Evolutionary conservation across 495 filamentous ascomycete species (phyloP).

Genomic region (Penicillium riverlandense): DNA sequence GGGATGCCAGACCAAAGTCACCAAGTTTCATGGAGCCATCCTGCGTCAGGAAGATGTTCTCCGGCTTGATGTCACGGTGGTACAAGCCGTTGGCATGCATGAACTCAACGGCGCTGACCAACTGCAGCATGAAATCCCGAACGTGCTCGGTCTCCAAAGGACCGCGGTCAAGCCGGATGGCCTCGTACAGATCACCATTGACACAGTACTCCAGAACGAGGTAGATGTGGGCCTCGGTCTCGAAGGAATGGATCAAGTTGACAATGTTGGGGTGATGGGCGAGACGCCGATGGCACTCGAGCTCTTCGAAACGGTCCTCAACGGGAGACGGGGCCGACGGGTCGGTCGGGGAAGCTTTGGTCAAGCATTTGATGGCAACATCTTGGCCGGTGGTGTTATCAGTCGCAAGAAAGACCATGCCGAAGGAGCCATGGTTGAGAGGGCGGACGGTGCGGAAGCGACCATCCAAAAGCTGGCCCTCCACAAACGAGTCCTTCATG

Average conservation of each 20-base stretch:
- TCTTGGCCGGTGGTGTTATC: slow-evolving; percentile 66
- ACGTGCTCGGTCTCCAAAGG: slow-evolving; percentile 94
- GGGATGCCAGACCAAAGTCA: slow-evolving; percentile 89
- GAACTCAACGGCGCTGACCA: slow-evolving; percentile 82
- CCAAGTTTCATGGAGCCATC: slow-evolving; percentile 90
- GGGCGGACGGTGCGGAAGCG: slow-evolving; percentile 87
- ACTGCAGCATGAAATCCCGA: slow-evolving; percentile 91
- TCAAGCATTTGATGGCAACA: slow-evolving; percentile 91
- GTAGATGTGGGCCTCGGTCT: slow-evolving; percentile 83
- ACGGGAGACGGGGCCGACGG: slow-evolving; percentile 49
- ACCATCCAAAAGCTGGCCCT: slow-evolving; percentile 69
- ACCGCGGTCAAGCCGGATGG: slow-evolving; percentile 80
- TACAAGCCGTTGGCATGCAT: slow-evolving; percentile 88
- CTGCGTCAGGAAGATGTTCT: slow-evolving; percentile 93
- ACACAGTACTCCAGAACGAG: slow-evolving; percentile 92
- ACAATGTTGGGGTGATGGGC: slow-evolving; percentile 85
- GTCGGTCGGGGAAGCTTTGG: slow-evolving; percentile 60
- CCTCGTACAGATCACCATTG: slow-evolving; percentile 96
- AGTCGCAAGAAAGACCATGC: slow-evolving; percentile 90
- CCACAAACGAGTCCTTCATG: slow-evolving; percentile 64
- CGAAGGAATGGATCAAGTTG: slow-evolving; percentile 85
- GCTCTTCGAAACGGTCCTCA: slow-evolving; percentile 84
- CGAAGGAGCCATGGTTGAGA: slow-evolving; percentile 97
- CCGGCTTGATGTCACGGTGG: slow-evolving; percentile 98
- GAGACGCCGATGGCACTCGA: slow-evolving; percentile 71